Evolutionary conservation across 108 stramenopile genomes (phyloP).

Genomic region (Cyclotella choctawhatcheeana): DNA sequence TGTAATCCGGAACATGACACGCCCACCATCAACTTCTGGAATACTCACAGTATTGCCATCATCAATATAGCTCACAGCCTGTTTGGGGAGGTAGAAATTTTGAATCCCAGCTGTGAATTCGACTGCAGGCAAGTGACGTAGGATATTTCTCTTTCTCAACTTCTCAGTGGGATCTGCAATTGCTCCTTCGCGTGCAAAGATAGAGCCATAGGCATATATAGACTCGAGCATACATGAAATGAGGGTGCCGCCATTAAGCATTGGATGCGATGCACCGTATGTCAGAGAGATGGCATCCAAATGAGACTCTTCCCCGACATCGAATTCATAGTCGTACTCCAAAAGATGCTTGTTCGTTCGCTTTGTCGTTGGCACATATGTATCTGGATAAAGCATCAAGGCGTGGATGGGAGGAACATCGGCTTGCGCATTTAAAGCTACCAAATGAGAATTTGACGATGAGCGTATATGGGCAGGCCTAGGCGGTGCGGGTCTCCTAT

Average conservation of each 20-base stretch:
- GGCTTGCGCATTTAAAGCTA: slow-evolving; percentile 43
- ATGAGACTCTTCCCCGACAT: slow-evolving; percentile 73
- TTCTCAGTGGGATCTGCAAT: slow-evolving; percentile 76
- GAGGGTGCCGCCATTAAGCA: slow-evolving; percentile 86
- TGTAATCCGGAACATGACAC: slow-evolving; percentile 66
- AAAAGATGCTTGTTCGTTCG: slow-evolving; percentile 55
- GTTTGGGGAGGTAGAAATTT: slow-evolving; percentile 82
- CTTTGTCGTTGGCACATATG: slow-evolving; percentile 43
- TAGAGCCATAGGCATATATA: slow-evolving; percentile 80
- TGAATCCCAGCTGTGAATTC: slow-evolving; percentile 83
- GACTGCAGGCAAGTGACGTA: slow-evolving; percentile 86
- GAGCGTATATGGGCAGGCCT: slow-evolving; percentile 25
- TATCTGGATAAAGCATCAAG: slow-evolving; percentile 78
- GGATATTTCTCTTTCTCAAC: slow-evolving; percentile 75
- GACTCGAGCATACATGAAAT: slow-evolving; percentile 84
- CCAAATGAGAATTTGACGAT: slow-evolving; percentile 42
- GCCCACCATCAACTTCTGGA: slow-evolving; percentile 81
- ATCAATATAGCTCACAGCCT: slow-evolving; percentile 78
- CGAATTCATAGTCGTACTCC: slow-evolving; percentile 85
- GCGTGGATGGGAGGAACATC: slow-evolving; percentile 75
- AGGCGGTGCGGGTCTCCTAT: slow-evolving; percentile 28
- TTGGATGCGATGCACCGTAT: slow-evolving; percentile 82
- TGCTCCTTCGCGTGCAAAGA: slow-evolving; percentile 79
- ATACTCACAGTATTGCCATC: slow-evolving; percentile 81
- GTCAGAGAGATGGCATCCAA: slow-evolving; percentile 82